Conservation (phyloP, 1,284 basidiomycete genomes). For the Naganishia liquefaciens region DNA sequence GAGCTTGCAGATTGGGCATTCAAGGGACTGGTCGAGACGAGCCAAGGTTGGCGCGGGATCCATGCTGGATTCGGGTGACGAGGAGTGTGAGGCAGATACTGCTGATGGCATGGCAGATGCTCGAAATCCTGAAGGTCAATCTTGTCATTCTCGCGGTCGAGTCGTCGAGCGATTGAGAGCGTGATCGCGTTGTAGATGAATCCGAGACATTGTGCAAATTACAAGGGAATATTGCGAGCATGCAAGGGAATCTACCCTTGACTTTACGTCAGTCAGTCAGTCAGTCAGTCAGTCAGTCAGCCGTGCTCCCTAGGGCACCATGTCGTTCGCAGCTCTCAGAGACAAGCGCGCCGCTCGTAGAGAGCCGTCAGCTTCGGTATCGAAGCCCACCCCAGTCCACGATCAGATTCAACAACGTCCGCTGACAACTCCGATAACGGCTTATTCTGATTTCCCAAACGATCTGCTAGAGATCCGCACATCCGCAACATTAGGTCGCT, state of each 20-base stretch:
- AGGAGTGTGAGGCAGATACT: conserved; percentile 1
- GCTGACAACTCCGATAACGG: not conserved
- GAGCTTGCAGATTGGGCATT: conserved; percentile 30
- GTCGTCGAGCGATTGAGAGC: too few relatives aligned
- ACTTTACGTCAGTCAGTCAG: not conserved
- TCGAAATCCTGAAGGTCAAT: too few relatives aligned
- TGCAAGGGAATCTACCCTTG: not conserved
- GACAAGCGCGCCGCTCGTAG: conserved; percentile 23
- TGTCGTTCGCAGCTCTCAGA: conserved; percentile 33
- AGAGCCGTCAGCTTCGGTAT: not conserved
- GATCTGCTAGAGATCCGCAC: conserved; percentile 37
- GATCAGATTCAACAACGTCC: not conserved
- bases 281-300: not conserved
- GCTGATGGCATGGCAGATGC: too few relatives aligned
- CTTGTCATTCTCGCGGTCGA: too few relatives aligned
- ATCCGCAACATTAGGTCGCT: conserved; percentile 38
- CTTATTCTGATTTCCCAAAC: conserved; percentile 15
- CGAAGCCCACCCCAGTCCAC: not conserved
- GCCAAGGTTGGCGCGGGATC: conserved; percentile 29
- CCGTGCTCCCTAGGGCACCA: too few relatives aligned
- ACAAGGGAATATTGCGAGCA: not conserved
- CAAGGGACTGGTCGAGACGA: conserved; percentile 9
- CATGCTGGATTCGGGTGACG: not conserved
- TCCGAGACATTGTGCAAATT: not conserved
- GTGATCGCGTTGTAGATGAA: not conserved